Base-by-base conservation (phyloP, 139 green algal species). In the Trebouxia sp. region DNA sequence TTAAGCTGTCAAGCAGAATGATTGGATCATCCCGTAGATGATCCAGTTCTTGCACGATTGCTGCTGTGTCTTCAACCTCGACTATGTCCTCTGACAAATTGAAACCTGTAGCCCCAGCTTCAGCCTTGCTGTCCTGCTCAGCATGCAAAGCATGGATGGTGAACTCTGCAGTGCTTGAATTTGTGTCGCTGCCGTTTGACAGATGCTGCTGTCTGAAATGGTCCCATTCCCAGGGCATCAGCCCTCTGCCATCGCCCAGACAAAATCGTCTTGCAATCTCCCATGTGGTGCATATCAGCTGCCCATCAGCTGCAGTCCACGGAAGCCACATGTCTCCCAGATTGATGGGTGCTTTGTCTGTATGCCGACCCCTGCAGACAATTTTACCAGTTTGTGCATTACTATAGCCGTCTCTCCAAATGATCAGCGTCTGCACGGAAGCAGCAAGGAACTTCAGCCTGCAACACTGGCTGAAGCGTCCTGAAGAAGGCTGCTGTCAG, bases 141-240 rank as follows among this genome's bases (percentile, higher is more conserved):
- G 55, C 55, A 65, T 65, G 53, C 53, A 65, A 37, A 65, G 53
- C 53, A 65, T 65, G 55, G 5, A 65, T 14, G n/a, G 55, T 65
- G 55, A 65, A 14, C 17, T 65, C 24, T 15, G 55, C 17, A 10
- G n/a, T 32, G 55, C 35, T 65, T 5, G 0, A 37, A 0, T 24
- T 37, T 5, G 17, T 30, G 22, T 35, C 24, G 22, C 22, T 24
- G 55, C 22, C 26, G n/a, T 65, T 65, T 24, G 26, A 24, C 24
- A 37, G 24, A 26, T 37, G 55, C 26, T 65, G 55, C 26, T 65
- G 55, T 26, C 35, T 24, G 26, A 65, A 65, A 26, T 65, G 55
- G 6, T 65, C 26, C 55, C 55, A 38, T 10, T 65, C 55, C 24
- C 24, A 65, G 55, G 55, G 55, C 55, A 65, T 5, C 26, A 65